phyloP scores from a whole-genome alignment of 805 yeast species.

The Wickerhamiella lipophila region DNA sequence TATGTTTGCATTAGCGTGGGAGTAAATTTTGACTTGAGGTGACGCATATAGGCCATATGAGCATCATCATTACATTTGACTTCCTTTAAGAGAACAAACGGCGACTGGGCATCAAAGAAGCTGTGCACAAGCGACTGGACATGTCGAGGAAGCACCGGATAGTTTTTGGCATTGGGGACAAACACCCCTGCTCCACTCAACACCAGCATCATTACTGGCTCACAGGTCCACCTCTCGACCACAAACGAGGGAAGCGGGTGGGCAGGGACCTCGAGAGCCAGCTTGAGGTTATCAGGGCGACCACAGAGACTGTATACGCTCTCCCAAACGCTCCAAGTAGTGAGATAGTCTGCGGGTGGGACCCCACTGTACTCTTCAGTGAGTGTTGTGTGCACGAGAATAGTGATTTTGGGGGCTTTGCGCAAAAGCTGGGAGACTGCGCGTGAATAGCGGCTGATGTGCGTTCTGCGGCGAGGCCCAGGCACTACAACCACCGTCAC shows the following conservation, averaged over 20 bases:
- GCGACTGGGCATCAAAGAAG: slow-evolving; percentile 34
- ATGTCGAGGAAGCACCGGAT: slow-evolving; percentile 51
- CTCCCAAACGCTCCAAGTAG: slow-evolving; percentile 70
- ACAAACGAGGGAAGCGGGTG: slow-evolving; percentile 39
- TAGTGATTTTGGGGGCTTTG: slow-evolving; percentile 22
- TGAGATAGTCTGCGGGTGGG: slow-evolving; percentile 33
- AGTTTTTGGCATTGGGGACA: slow-evolving; percentile 45
- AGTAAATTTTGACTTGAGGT: slow-evolving; percentile 26
- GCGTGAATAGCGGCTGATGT: slow-evolving; percentile 40
- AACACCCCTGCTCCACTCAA: slow-evolving; percentile 42
- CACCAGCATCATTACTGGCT: slow-evolving; percentile 48
- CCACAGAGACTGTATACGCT: slow-evolving; percentile 44
- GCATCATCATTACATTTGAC: slow-evolving; percentile 28
- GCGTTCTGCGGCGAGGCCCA: slow-evolving; percentile 48
- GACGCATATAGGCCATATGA: slow-evolving; percentile 35
- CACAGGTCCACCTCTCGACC: slow-evolving; percentile 51
- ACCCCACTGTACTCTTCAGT: slow-evolving; percentile 31
- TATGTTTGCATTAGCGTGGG: slow-evolving; percentile 27
- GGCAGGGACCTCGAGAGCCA: slow-evolving; percentile 64
- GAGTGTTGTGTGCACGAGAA: slow-evolving; percentile 26
- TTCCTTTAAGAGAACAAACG: slow-evolving; percentile 38
- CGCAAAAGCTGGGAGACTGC: slow-evolving; percentile 29
- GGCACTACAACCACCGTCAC: slow-evolving; percentile 43
- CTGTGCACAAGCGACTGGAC: slow-evolving; percentile 39
- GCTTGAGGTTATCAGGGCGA: slow-evolving; percentile 45